Percentiles rank a stretch among this genome's conserved stretches.
phyloP scores from a whole-genome alignment of 495 filamentous ascomycete genomes.

The Lasiosphaeria miniovina region DNA sequence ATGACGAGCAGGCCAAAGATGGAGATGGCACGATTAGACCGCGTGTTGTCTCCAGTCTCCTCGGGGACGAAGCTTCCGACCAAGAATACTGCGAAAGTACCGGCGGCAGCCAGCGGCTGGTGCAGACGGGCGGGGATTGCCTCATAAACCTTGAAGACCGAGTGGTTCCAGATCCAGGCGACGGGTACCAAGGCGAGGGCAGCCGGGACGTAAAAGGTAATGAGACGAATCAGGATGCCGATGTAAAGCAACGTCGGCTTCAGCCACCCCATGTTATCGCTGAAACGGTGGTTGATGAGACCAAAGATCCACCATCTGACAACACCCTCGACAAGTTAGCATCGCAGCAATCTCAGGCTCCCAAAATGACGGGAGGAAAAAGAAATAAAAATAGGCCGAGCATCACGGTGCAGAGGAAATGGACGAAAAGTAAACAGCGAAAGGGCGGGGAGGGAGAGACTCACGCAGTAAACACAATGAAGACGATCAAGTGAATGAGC shows the following conservation, averaged over 20 bases:
- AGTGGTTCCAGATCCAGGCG: constrained; percentile 62
- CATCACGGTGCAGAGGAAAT: background rate
- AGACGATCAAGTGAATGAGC: constrained; percentile 12
- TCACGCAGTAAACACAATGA: constrained; percentile 25
- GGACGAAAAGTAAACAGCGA: background rate
- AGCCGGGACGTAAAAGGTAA: constrained; percentile 71
- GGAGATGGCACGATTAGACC: constrained; percentile 73
- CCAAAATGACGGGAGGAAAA: too few relatives aligned
- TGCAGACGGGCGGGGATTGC: constrained; percentile 61
- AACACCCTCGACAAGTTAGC: constrained; percentile 38
- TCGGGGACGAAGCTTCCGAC: constrained; percentile 70
- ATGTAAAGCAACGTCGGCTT: constrained; percentile 82
- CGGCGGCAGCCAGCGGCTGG: constrained; percentile 54
- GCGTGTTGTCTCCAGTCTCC: constrained; percentile 70
- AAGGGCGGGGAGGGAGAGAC: constrained; percentile 8
- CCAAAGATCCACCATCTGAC: constrained; percentile 77
- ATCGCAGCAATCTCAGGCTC: background rate
- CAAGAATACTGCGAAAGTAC: constrained; percentile 66
- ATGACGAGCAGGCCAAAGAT: constrained; percentile 77
- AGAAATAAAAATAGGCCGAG: too few relatives aligned
- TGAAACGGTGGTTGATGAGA: constrained; percentile 67
- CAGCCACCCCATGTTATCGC: constrained; percentile 73
- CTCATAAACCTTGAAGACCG: constrained; percentile 50
- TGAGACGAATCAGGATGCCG: constrained; percentile 65
- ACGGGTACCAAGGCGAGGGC: constrained; percentile 62